Base-by-base conservation (phyloP, 75 land plant genomes). In the Selaginella moellendorffii region DNA sequence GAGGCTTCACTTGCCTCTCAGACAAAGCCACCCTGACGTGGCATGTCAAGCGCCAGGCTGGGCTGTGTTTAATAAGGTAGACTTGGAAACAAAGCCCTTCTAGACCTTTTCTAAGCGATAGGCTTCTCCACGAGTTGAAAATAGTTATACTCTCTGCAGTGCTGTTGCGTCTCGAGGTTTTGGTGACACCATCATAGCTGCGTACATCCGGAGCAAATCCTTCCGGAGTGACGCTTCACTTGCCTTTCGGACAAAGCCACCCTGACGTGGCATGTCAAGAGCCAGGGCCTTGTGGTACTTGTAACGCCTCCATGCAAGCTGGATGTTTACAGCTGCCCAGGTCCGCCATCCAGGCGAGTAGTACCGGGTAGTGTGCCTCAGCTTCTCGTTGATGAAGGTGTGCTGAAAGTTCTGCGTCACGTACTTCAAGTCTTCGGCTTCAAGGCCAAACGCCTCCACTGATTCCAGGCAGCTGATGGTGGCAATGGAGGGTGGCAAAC, bases 341-440 rank as follows among this genome's bases (percentile, higher is more conserved):
- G 59, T 56, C 2, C 59, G 59, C 59, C 59, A 56, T 8, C 59
- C 59, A 8, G 59, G 59, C n/a, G 59, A 56, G n/a, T 56, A 56
- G 24, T 56, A 56, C 21, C 59, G 8, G 5, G 59, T 24, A 21
- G 24, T 56, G 24, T 24, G 59, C 24, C 24, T 56, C 59, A 56
- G 24, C 8, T 56, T 56, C 24, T 56, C 59, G n/a, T 56, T 56
- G 19, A 19, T 2, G 24, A 56, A 19, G 8, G 19, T 56, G 59
- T 56, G 24, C 24, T 24, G 59, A 25, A 56, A 56, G 59, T 56
- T 5, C 59, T 56, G 25, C 8, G 59, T 56, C 17, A 56, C 59
- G n/a, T 56, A 56, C n/a, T 56, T 56, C 21, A 56, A 19, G n/a
- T 56, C 59, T 19, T 56, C 23, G 19, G 59, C 59, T 24, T 56